Evolutionary conservation across 2,329 filamentous ascomycete species (phyloP), one percentile per base, ranked within the genome.

Genomic region (Cladosporium colombiae): DNA sequence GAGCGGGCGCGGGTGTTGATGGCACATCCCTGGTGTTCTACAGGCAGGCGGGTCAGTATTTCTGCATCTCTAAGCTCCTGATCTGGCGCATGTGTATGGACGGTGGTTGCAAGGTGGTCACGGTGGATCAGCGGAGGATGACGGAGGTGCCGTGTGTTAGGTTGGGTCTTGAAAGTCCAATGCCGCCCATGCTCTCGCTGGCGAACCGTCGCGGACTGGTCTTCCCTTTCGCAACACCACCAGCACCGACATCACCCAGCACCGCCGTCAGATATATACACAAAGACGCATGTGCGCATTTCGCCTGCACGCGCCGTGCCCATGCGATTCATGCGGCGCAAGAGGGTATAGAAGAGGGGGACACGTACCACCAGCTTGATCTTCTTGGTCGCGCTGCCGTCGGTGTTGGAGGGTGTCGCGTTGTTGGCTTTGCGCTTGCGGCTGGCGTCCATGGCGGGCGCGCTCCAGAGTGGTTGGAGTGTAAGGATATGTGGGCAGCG

Each of bases 371-470:
- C 35, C 57, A 66, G 58, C 44, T 60, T 58, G 64, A 66, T 66
- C 58, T 57, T 66, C 64, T 66, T 66, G 68, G 83, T 78, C 73
- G 83, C 81, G 74, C 83, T 84, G 71, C 81, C 80, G 69, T 83
- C 84, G 71, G 76, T 63, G 29, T 68, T 61, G 29, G 68, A 74
- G 63, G 85, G 84, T 63, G 82, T 80, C 70, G 79, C 80, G 70
- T 79, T 80, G 68, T 78, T 75, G 52, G 81, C 81, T 78, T 87
- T 87, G 77, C 86, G 84, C 81, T 88, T 89, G 69, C 80, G 75
- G 68, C 25, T 56, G 25, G 61, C 33, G 35, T 63, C 61, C 61
- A 63, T 63, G 50, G 50, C 52, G 33, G 60, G 61, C 61, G 61
- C 52, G 29, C 29, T n/a, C n/a, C 27, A 33, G 18, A 55, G 18